Evolutionary conservation across 164 flowering plant genomes (phyloP), one percentile per base, ranked within the genome.

Genomic region (Paratinospora sagittata): DNA sequence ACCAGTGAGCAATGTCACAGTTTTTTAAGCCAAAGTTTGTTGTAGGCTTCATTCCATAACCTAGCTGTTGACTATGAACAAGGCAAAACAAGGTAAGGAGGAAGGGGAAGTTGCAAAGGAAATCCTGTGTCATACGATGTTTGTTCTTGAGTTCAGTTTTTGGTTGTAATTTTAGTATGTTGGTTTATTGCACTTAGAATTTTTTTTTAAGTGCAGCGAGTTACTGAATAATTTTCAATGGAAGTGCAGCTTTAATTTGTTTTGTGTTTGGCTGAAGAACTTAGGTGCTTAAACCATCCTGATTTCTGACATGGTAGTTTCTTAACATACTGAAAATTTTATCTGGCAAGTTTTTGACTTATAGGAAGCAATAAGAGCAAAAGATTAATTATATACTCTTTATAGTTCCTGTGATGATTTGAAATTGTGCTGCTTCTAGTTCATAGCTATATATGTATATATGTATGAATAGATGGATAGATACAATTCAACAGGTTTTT

Each of bases 1-100:
- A 79, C 27, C 86, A 86, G 65, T 87, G 82, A 81, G 60, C 70
- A 17, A 55, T 6, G 17, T 12, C 13, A 10, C 24, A n/a, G 7
- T 55, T 55, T 6, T 52, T 6, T 16, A 23, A 55, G 61, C 61
- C 24, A n/a, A 52, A n/a, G 61, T n/a, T n/a, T n/a, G n/a, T 55
- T 55, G 61, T 8, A 19, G 61, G 17, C 24, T 21, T 55, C 9
- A 2, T 55, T 55, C 9, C 61, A 16, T n/a, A 1, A 30, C 61
- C 24, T 52, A 52, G 21, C 23, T 43, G 0, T 43, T 30, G 21
- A 55, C 10, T 21, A 55, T 55, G 23, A 55, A 17, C 61, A n/a
- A 19, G 9, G 24, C 61, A 55, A 55, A 23, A 10, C 19, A 55
- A 19, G 9, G 21, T 23, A 2, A n/a, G 61, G 24, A 17, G 23